Percentiles rank a stretch among this genome's conserved stretches.
These are phyloP conservation scores for Amanita molliuscula DNA, from an alignment of 768 basidiomycete species.

Conservation along the genomic window DNA sequence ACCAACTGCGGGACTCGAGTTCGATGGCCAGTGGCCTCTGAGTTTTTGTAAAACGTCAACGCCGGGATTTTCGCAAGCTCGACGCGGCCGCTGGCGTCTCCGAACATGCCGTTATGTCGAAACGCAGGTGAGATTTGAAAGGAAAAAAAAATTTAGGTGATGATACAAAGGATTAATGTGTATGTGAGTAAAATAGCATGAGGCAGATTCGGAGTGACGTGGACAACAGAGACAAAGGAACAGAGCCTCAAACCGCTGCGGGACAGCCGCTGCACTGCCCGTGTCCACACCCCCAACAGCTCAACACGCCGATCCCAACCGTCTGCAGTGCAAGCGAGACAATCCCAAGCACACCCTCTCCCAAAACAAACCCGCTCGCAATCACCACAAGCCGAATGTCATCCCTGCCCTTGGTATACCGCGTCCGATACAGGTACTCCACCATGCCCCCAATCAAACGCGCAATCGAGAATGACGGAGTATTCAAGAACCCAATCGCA, in stretches of 20 bases:
- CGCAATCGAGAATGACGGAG: slow-evolving; percentile 89
- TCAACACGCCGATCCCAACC: slow-evolving; percentile 60
- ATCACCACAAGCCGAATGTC: slow-evolving; percentile 77
- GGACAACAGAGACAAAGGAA: slow-evolving; percentile 8
- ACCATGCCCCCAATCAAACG: slow-evolving; percentile 80
- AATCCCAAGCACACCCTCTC: slow-evolving; percentile 87
- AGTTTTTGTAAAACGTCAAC: slow-evolving; percentile 68
- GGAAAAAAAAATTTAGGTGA: background rate
- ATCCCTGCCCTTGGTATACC: slow-evolving; percentile 36
- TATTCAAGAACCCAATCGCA: slow-evolving; percentile 92
- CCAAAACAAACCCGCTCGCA: slow-evolving; percentile 92
- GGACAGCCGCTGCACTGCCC: slow-evolving; percentile 67
- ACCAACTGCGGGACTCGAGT: slow-evolving; percentile 70
- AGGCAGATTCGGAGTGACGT: slow-evolving; percentile 17
- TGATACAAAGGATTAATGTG: background rate
- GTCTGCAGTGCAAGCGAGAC: slow-evolving; percentile 66
- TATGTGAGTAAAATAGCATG: slow-evolving; percentile 7
- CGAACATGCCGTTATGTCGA: slow-evolving; percentile 30
- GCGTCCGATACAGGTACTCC: slow-evolving; percentile 59
- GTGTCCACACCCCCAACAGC: slow-evolving; percentile 82
- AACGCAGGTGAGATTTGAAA: background rate
- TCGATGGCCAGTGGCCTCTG: slow-evolving; percentile 55
- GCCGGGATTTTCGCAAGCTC: slow-evolving; percentile 64
- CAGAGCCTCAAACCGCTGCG: slow-evolving; percentile 13
- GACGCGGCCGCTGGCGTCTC: slow-evolving; percentile 33